Evolutionary conservation across 352 stramenopile genomes (phyloP), one percentile per base, ranked within the genome.

Genomic region (Globisporangium uncinulatum): DNA sequence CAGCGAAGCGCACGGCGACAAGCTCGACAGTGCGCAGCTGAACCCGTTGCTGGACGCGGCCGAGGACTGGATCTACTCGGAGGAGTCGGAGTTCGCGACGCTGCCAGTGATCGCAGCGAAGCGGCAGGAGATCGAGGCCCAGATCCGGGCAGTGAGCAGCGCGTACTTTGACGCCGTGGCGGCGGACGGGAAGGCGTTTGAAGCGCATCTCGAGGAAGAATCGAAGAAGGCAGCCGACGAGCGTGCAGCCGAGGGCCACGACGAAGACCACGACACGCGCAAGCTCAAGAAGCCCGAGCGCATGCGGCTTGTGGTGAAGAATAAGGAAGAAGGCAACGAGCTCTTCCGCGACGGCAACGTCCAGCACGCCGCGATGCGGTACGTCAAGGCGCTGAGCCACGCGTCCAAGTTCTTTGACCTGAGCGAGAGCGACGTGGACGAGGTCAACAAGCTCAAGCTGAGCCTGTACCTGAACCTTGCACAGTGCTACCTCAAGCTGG

Each of bases 321-420:
- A 98, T 71, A 98, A 98, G 76, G 92, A 98, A 39, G 93, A 98
- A 62, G 93, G 92, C 59, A 98, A 89, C 47, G 90, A 97, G 60
- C 81, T 98, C 1, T 98, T 97, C 71, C 85, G 88, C 56, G 92
- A 87, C 53, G 88, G 92, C 54, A 97, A 97, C 69, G 75, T 84
- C 71, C 79, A 90, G 57, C 76, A 87, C 45, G 93, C 93, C 9
- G 89, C 84, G 24, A 77, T 85, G 54, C 83, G 89, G 11, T 98
- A 98, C 63, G 80, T 94, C 37, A 97, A 97, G 72, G 86, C 93
- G 49, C 66, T 98, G 56, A 84, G 68, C 13, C 92, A 98, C 63
- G 73, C 83, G 29, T 79, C 80, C 63, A 97, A 97, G 71, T 97
- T 98, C 62, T 97, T 97, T 57, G 92, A 98, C 59, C 66, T 97